Conservation (phyloP, 2,329 filamentous ascomycete genomes). For the Penicillium paneum region DNA sequence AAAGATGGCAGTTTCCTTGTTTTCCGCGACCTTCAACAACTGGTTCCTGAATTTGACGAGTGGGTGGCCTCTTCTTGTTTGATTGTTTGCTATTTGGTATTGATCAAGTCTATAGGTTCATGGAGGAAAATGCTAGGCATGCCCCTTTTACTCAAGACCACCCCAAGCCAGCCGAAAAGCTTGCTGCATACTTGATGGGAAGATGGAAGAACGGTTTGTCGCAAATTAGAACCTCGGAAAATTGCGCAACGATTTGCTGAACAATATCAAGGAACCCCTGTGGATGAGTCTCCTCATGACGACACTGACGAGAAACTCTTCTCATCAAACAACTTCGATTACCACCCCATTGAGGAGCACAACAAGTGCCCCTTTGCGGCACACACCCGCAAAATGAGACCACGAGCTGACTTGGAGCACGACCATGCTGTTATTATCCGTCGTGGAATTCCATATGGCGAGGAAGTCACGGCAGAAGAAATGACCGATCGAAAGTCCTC, state of each 20-base stretch:
- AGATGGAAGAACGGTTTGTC: conserved; percentile 43
- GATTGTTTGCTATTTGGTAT: background rate
- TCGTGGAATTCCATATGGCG: conserved; percentile 47
- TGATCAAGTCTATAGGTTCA: conserved; percentile 24
- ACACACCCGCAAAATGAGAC: conserved; percentile 50
- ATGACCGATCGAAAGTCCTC: conserved; percentile 22
- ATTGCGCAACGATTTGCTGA: background rate
- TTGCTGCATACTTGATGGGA: conserved; percentile 45
- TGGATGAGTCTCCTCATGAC: conserved; percentile 31
- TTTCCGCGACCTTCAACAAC: conserved; percentile 46
- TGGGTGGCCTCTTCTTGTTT: conserved; percentile 5
- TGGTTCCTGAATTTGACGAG: conserved; percentile 46
- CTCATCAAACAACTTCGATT: conserved; percentile 42
- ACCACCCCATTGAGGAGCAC: conserved; percentile 28
- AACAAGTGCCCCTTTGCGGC: conserved; percentile 47
- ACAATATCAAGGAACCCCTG: conserved; percentile 30
- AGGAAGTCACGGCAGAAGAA: conserved; percentile 38
- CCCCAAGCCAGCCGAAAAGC: conserved; percentile 22
- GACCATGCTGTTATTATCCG: conserved; percentile 41
- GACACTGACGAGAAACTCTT: conserved; percentile 34
- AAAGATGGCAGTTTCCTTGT: conserved; percentile 47
- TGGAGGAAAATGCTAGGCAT: conserved; percentile 31
- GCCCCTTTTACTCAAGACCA: conserved; percentile 20
- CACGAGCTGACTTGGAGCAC: conserved; percentile 36
- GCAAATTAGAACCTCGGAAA: background rate